Evolutionary conservation across 257 asterid genomes (phyloP).

Genomic region (Rehmannia glutinosa): DNA sequence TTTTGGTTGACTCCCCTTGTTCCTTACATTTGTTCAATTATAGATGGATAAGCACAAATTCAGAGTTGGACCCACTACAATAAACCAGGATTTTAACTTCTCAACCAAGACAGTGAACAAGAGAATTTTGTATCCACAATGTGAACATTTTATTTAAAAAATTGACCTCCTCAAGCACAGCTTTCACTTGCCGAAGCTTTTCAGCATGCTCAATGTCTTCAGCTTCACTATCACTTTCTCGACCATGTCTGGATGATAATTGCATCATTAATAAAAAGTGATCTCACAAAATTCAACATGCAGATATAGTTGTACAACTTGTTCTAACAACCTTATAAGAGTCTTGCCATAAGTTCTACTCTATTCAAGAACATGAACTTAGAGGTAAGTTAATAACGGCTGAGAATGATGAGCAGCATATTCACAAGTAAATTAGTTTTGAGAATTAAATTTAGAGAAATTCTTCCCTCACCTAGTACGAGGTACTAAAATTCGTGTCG

Average conservation of each 20-base stretch:
- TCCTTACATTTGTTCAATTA: background rate
- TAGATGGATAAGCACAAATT: slow-evolving; percentile 2
- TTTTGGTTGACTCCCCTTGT: background rate
- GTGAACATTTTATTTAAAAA: slow-evolving; percentile 2
- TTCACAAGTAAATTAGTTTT: slow-evolving; percentile 6
- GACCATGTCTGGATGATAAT: slow-evolving; percentile 70
- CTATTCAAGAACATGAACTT: background rate
- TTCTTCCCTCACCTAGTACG: slow-evolving; percentile 60
- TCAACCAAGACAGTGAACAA: slow-evolving; percentile 10
- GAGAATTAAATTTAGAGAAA: slow-evolving; percentile 9
- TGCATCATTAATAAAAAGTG: slow-evolving; percentile 20
- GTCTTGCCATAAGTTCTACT: background rate
- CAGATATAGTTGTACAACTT: background rate
- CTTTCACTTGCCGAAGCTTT: slow-evolving; percentile 99
- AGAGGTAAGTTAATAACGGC: slow-evolving; percentile 13
- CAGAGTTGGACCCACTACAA: background rate
- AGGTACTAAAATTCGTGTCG: slow-evolving; percentile 90
- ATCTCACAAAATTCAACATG: slow-evolving; percentile 18
- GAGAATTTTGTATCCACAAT: background rate
- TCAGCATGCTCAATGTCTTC: slow-evolving; percentile 99
- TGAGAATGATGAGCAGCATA: slow-evolving; percentile 7
- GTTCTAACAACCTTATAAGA: slow-evolving; percentile 7
- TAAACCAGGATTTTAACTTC: background rate
- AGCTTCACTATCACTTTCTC: slow-evolving; percentile 98
- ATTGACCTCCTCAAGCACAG: slow-evolving; percentile 98